Evolutionary conservation across 1,139 yeast genomes (phyloP).

Genomic region (Wickerhamomyces sp.): DNA sequence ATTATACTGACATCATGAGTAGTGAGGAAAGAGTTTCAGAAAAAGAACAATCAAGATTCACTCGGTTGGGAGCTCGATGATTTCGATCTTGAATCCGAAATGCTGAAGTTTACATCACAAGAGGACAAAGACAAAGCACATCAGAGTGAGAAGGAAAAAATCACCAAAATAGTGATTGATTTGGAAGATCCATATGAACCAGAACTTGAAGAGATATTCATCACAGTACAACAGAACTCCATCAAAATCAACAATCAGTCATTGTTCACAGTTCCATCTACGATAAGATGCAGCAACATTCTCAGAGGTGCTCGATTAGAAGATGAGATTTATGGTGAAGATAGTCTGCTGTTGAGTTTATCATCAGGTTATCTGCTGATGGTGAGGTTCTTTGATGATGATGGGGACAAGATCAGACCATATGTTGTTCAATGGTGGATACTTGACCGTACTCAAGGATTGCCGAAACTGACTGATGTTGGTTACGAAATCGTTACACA

Average conservation of each 20-base stretch:
- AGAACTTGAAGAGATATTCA: slow-evolving; percentile 13
- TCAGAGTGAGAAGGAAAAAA: no score
- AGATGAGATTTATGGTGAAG: slow-evolving; percentile 28
- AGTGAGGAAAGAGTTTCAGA: slow-evolving; percentile 12
- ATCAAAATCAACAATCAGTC: slow-evolving; percentile 30
- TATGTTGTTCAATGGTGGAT: slow-evolving; percentile 53
- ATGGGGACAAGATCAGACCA: slow-evolving; percentile 31
- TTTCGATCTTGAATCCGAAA: slow-evolving; percentile 18
- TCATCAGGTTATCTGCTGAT: slow-evolving; percentile 39
- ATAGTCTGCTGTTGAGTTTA: slow-evolving; percentile 37
- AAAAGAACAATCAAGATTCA: slow-evolving; percentile 19
- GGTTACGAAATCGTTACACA: slow-evolving; percentile 36
- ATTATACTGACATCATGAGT: no score
- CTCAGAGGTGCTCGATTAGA: slow-evolving; percentile 25
- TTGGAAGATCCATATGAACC: slow-evolving; percentile 7
- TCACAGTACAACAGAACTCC: slow-evolving; percentile 36
- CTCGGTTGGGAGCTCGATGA: slow-evolving; percentile 17
- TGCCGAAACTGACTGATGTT: slow-evolving; percentile 28
- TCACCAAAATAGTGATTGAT: no score
- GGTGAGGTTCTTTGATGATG: slow-evolving; percentile 29
- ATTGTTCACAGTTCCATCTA: slow-evolving; percentile 32
- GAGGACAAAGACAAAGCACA: slow-evolving; percentile 4
- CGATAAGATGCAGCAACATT: slow-evolving; percentile 35
- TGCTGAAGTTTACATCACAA: slow-evolving; percentile 14
- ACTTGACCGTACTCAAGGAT: slow-evolving; percentile 14